Evolutionary conservation across 108 stramenopile genomes (phyloP).

Genomic region (Stephanodiscus triporus): DNA sequence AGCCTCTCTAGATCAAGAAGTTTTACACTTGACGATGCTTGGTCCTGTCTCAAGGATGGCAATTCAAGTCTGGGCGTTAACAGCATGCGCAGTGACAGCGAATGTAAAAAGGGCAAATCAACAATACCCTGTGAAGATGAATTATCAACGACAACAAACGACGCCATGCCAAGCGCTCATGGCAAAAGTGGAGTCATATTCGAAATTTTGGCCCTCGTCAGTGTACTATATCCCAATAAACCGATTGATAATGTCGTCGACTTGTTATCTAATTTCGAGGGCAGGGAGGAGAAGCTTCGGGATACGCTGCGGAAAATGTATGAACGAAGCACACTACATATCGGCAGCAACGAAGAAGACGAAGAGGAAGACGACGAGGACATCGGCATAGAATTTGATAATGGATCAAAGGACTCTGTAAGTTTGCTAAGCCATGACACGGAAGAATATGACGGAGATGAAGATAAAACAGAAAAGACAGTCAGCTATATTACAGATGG

Average conservation of each 20-base stretch:
- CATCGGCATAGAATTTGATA: background rate
- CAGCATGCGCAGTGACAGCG: background rate
- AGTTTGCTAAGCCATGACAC: background rate
- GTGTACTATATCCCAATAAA: background rate
- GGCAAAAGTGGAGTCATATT: background rate
- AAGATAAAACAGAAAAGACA: background rate
- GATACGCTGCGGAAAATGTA: background rate
- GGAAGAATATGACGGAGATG: background rate
- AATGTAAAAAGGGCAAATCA: background rate
- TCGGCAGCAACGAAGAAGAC: background rate
- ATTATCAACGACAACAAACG: background rate
- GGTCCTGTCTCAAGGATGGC: no score
- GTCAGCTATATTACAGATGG: background rate
- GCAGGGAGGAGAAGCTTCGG: constrained; percentile 9
- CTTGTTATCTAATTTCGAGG: constrained; percentile 1
- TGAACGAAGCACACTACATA: background rate
- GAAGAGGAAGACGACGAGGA: background rate
- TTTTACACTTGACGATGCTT: no score
- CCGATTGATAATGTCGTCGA: constrained; percentile 6
- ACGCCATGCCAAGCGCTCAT: background rate
- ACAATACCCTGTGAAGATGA: background rate
- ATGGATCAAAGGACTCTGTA: background rate
- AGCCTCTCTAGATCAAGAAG: no score
- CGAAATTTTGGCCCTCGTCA: constrained; percentile 7
- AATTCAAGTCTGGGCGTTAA: no score